Evolutionary conservation across 805 yeast genomes (phyloP), one percentile per base, ranked within the genome.

Genomic region (Starmerella sp.): DNA sequence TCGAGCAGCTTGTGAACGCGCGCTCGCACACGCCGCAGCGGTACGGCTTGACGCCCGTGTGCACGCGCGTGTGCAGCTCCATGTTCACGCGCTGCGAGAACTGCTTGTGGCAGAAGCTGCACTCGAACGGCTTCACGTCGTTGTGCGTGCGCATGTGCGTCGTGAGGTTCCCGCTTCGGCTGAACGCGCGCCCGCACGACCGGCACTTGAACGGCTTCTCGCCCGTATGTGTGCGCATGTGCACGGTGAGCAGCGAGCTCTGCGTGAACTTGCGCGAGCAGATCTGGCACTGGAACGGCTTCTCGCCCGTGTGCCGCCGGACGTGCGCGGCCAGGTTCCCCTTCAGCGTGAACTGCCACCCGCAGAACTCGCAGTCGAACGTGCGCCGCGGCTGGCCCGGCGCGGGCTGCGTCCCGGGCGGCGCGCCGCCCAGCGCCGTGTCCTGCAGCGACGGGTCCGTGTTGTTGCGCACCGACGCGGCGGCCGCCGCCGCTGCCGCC

Each of bases 21-120:
- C 62, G 62, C 28, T 56, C 45, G 68, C 98, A 91, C 1, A 74
- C 69, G 30, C 77, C 73, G 67, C 98, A 91, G 50, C 69, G 68
- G 66, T 77, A 90, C 0, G 97, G 97, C 66, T 82, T 86, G 62
- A 90, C 97, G 2, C 97, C 97, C 1, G 95, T 82, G 67, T 91
- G 97, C 1, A 79, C 82, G 53, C 97, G 75, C 72, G 78, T 69
- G 69, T 89, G 97, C 0, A 95, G 89, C 58, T 87, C 73, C 67
- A 77, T 75, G 69, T 90, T 90, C 17, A 97, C 97, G 68, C 91
- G 86, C 64, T 96, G 78, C 47, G 95, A 86, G 67, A 90, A 90
- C 37, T 79, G 74, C 58, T 87, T 79, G 30, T 79, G 78, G 69
- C 97, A 90, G 15, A 78, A 71, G 15, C 80, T 82, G 71, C 97